Evolutionary conservation across 139 green algal species (phyloP).

Genomic region (Diplosphaera chodatii): DNA sequence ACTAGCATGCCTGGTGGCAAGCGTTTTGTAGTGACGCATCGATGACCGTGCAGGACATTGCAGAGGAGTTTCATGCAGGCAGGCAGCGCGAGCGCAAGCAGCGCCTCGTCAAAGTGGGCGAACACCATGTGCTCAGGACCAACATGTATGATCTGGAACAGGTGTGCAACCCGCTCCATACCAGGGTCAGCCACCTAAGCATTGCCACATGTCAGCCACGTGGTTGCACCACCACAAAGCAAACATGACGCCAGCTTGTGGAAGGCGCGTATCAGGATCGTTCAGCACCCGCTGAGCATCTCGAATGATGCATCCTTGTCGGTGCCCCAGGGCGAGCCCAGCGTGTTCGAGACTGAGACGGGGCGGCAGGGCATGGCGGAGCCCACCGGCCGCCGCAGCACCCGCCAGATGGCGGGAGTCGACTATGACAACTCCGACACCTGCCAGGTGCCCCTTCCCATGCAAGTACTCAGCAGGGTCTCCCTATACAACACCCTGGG

Average conservation of each 20-base stretch:
- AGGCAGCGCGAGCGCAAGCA: constrained; percentile 14
- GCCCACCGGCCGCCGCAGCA: background rate
- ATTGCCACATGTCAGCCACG: too few relatives aligned
- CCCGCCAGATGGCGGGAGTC: constrained; percentile 29
- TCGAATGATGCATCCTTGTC: too few relatives aligned
- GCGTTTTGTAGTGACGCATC: too few relatives aligned
- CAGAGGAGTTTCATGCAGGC: constrained; percentile 24
- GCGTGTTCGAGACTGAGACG: constrained; percentile 17
- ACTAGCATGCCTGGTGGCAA: background rate
- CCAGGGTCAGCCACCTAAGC: too few relatives aligned
- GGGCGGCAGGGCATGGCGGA: background rate
- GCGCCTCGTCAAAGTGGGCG: constrained; percentile 21
- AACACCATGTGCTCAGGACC: constrained; percentile 34
- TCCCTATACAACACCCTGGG: too few relatives aligned
- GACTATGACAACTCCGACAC: constrained; percentile 41
- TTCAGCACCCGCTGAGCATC: too few relatives aligned
- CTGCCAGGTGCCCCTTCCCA: constrained; percentile 45
- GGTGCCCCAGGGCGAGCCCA: constrained; percentile 19
- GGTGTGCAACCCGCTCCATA: too few relatives aligned
- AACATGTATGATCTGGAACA: constrained; percentile 51
- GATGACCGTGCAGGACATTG: constrained; percentile 42
- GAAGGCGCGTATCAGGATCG: too few relatives aligned
- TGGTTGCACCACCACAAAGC: too few relatives aligned
- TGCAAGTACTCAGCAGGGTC: too few relatives aligned
- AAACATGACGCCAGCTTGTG: too few relatives aligned